Evolutionary conservation across 2,329 filamentous ascomycete species (phyloP).

Genomic region (Hypomyces rosellus): DNA sequence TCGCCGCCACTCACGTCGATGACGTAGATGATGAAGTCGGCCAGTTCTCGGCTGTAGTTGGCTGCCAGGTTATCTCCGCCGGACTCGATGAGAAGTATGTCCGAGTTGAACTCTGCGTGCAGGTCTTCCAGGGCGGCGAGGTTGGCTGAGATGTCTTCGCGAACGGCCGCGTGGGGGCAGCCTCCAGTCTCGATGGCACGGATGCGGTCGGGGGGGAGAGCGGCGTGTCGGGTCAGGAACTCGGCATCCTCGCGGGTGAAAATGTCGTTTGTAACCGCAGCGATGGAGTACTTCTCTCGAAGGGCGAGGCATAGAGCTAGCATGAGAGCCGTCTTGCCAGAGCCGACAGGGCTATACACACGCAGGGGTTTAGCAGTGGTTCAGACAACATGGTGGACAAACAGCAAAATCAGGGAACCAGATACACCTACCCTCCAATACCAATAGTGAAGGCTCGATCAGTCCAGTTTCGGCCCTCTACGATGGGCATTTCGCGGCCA

Average conservation of each 20-base stretch:
- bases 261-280: slow-evolving; percentile 97
- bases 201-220: slow-evolving; percentile 77
- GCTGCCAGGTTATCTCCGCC: slow-evolving; percentile 95
- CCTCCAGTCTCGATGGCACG: slow-evolving; percentile 95
- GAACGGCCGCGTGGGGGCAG: slow-evolving; percentile 92
- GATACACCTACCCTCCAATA: slow-evolving; percentile 75
- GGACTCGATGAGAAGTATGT: slow-evolving; percentile 88
- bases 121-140: slow-evolving; percentile 86
- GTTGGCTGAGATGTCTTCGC: slow-evolving; percentile 93
- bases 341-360: slow-evolving; percentile 72
- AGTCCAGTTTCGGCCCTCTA: slow-evolving; percentile 79
- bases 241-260: slow-evolving; percentile 98
- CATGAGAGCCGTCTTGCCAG: slow-evolving; percentile 96
- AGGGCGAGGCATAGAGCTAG: slow-evolving; percentile 82
- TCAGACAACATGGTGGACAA: not conserved
- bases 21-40: slow-evolving; percentile 97
- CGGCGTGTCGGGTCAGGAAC: slow-evolving; percentile 82
- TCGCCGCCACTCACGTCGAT: slow-evolving; percentile 96
- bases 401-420: not conserved
- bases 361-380: not conserved
- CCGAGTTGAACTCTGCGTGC: slow-evolving; percentile 69
- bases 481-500: slow-evolving; percentile 86
- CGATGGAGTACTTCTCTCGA: slow-evolving; percentile 74
- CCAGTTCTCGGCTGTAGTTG: slow-evolving; percentile 91
- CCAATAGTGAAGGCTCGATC: slow-evolving; percentile 91